Evolutionary conservation across 208 protist species (phyloP), one percentile per base, ranked within the genome.

Genomic region (Acanthamoeba castellanii): DNA sequence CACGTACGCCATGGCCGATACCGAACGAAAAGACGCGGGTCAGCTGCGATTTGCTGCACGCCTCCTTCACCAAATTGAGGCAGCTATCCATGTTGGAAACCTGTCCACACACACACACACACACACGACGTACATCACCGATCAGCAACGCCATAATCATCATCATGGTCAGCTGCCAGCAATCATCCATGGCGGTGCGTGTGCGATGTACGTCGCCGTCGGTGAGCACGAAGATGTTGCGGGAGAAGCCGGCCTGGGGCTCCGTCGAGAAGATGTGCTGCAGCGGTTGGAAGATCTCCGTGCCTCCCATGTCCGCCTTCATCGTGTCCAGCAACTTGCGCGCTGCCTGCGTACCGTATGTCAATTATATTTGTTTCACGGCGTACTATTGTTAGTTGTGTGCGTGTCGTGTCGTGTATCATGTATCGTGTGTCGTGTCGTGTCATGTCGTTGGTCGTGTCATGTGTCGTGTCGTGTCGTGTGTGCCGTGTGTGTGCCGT

Each of bases 291-390:
- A 30, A 27, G 57, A 90, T 64, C 52, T 59, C 47, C 30, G 82
- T 90, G 22, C 82, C 82, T 0, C 82, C 82, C 82, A 90, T 90
- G 82, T 90, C 57, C 50, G 82, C 82, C 32, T 59, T 45, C 82
- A 90, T 90, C 14, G 0, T 47, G n/a, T 90, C 57, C 50, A 90
- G 52, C 25, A 47, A 25, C 20, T 59, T 68, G 5, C 47, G 47
- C 66, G 82, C 82, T 25, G 27, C 34, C 57, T 90, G 59, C 7
- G 8, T 1, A 64, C 14, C 22, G 57, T 18, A 5, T 55, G 50
- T 55, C 13, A 18, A 11, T 55, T 6, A 18, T 13, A 5, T 5
- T 55, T 55, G 13, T 55, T 55, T 5, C 50, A 55, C 50, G 50
- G 8, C 37, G 37, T 42, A 42, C 2, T 42, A 4, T 42, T 42